These are phyloP conservation scores for Physcomitrellopsis africana DNA, from an alignment of 225 moss, liverwort and hornwort genomes.

Conservation along the genomic window DNA sequence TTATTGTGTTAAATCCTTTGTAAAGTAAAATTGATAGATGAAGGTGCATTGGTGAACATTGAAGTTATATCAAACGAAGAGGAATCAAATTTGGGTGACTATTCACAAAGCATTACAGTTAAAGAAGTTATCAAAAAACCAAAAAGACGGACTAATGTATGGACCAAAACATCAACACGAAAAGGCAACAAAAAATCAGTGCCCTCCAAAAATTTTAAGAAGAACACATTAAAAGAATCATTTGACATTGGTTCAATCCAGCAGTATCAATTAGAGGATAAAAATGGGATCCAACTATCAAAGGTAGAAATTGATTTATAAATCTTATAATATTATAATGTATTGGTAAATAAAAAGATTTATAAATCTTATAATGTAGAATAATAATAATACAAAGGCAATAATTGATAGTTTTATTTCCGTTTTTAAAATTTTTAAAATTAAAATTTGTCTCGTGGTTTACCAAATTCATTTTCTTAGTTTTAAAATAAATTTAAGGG, in stretches of 20 bases:
- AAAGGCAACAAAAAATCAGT: slow-evolving; percentile 70
- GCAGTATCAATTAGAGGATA: slow-evolving; percentile 36
- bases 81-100: slow-evolving; percentile 32
- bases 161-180: slow-evolving; percentile 74
- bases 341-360: too few relatives aligned
- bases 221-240: slow-evolving; percentile 51
- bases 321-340: too few relatives aligned
- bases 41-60: slow-evolving; percentile 6
- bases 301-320: slow-evolving; percentile 24
- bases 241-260: slow-evolving; percentile 51
- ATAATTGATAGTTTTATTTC: too few relatives aligned
- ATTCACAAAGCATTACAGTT: slow-evolving; percentile 22
- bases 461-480: too few relatives aligned
- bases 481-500: too few relatives aligned
- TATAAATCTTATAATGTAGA: too few relatives aligned
- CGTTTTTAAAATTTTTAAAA: too few relatives aligned
- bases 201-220: slow-evolving; percentile 32
- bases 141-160: slow-evolving; percentile 71
- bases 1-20: neutral
- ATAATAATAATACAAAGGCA: too few relatives aligned
- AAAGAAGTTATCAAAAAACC: slow-evolving; percentile 58
- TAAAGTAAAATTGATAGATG: neutral
- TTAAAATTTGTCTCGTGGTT: too few relatives aligned
- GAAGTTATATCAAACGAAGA: slow-evolving; percentile 44
- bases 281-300: slow-evolving; percentile 44